Percentiles rank a stretch among this genome's conserved stretches.
phyloP scores from a whole-genome alignment of 1,284 basidiomycete species.

The Boletus sp. region DNA sequence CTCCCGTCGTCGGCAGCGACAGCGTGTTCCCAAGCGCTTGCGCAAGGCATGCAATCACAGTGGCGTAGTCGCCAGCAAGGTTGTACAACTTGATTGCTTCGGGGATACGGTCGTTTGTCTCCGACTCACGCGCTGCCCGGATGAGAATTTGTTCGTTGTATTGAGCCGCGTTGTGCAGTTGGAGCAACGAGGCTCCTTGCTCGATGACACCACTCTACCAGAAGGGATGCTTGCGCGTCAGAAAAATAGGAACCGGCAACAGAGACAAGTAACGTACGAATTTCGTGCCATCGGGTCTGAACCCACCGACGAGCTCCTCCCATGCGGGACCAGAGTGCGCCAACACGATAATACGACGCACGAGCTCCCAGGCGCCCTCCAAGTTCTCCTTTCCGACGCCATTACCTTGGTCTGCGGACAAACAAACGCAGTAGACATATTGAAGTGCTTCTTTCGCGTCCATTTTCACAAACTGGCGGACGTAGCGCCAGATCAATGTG shows the following conservation, averaged over 20 bases:
- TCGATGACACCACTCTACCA: constrained; percentile 85
- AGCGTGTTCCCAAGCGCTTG: constrained; percentile 88
- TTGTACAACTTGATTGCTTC: constrained; percentile 98
- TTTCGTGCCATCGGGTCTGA: constrained; percentile 86
- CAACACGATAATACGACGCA: constrained; percentile 86
- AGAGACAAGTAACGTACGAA: constrained; percentile 57
- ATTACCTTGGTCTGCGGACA: constrained; percentile 76
- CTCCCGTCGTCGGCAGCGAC: constrained; percentile 64
- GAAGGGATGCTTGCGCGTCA: constrained; percentile 8
- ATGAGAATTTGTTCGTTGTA: constrained; percentile 87
- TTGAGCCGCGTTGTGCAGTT: constrained; percentile 69
- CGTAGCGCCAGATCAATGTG: constrained; percentile 90
- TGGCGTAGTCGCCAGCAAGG: constrained; percentile 89
- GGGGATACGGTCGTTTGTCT: constrained; percentile 77
- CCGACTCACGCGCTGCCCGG: constrained; percentile 77
- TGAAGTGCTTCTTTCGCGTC: constrained; percentile 94
- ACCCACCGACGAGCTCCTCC: constrained; percentile 91
- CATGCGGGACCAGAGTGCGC: constrained; percentile 84
- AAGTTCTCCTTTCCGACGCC: constrained; percentile 83
- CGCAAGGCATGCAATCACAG: constrained; percentile 88
- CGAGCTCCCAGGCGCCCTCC: constrained; percentile 85
- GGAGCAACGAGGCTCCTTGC: constrained; percentile 78
- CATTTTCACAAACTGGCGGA: constrained; percentile 88
- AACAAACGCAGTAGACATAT: constrained; percentile 91
- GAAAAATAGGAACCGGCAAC: neutral